Conservation (phyloP, 2,329 filamentous ascomycete genomes). For the Ampelomyces quisqualis region DNA sequence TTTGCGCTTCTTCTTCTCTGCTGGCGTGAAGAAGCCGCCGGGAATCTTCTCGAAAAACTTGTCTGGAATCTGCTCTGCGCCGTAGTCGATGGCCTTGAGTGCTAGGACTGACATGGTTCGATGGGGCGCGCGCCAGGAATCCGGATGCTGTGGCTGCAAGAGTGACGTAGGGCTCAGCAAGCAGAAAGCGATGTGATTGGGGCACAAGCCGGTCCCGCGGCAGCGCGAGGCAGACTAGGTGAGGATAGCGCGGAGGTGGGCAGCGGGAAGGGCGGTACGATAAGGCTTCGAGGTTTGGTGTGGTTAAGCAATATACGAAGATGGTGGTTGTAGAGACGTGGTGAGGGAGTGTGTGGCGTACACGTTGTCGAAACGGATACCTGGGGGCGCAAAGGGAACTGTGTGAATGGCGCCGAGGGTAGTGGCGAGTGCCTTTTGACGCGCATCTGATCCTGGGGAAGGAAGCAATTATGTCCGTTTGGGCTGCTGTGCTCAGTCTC, state of each 20-base stretch:
- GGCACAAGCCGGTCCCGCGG: conserved; percentile 14
- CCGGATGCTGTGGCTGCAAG: conserved; percentile 19
- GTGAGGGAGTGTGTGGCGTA: background rate
- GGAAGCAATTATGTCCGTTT: conserved; percentile 15
- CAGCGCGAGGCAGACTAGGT: conserved; percentile 21
- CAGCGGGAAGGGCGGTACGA: conserved; percentile 9
- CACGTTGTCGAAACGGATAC: background rate
- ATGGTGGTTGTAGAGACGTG: conserved; percentile 7
- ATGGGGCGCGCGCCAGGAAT: conserved; percentile 24
- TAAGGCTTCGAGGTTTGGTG: conserved; percentile 2
- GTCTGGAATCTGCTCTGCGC: conserved; percentile 44
- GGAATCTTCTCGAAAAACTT: conserved; percentile 42
- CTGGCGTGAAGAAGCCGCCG: conserved; percentile 41
- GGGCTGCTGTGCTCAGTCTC: conserved; percentile 8
- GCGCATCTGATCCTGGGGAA: conserved; percentile 9
- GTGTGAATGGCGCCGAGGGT: background rate
- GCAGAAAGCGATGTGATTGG: conserved; percentile 35
- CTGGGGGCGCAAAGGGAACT: conserved; percentile 1
- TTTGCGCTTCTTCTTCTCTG: conserved; percentile 31
- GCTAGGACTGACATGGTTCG: conserved; percentile 40
- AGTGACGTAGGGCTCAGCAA: conserved; percentile 37
- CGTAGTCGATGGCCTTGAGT: conserved; percentile 43
- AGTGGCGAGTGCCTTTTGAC: conserved; percentile 8
- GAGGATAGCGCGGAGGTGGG: conserved; percentile 26
- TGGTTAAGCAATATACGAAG: conserved; percentile 7